Evolutionary conservation across 495 filamentous ascomycete species (phyloP).

Genomic region (Glarea lozoyensis): DNA sequence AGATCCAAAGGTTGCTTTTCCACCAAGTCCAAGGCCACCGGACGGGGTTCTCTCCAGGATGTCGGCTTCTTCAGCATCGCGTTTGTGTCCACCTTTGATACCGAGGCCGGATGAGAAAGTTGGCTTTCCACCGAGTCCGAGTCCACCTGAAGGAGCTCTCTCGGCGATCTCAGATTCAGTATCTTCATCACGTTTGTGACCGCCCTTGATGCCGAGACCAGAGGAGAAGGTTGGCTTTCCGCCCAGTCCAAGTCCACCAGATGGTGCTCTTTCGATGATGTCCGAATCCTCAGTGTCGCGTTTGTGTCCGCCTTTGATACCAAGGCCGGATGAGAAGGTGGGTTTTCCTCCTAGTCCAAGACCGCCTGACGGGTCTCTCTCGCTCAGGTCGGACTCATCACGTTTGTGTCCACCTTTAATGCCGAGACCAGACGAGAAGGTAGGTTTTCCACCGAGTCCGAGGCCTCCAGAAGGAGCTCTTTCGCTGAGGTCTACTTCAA

Average conservation of each 20-base stretch:
- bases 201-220: background rate
- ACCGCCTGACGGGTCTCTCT: background rate
- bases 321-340: background rate
- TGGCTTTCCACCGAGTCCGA: background rate
- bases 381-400: background rate
- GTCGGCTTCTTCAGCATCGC: background rate
- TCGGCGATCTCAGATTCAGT: background rate
- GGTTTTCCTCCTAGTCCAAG: background rate
- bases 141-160: background rate
- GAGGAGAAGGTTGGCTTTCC: background rate
- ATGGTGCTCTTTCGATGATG: background rate
- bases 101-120: background rate
- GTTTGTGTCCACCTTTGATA: background rate
- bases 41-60: background rate
- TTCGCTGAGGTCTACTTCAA: background rate
- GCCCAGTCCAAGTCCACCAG: background rate
- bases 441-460: background rate
- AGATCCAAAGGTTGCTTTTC: background rate
- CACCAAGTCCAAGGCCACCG: background rate
- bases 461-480: background rate
- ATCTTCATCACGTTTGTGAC: background rate
- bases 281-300: background rate
- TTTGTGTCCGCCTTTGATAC: background rate
- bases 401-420: background rate
- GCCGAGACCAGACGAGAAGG: background rate